phyloP scores from a whole-genome alignment of 768 basidiomycete genomes.

The Boletus edulis region DNA sequence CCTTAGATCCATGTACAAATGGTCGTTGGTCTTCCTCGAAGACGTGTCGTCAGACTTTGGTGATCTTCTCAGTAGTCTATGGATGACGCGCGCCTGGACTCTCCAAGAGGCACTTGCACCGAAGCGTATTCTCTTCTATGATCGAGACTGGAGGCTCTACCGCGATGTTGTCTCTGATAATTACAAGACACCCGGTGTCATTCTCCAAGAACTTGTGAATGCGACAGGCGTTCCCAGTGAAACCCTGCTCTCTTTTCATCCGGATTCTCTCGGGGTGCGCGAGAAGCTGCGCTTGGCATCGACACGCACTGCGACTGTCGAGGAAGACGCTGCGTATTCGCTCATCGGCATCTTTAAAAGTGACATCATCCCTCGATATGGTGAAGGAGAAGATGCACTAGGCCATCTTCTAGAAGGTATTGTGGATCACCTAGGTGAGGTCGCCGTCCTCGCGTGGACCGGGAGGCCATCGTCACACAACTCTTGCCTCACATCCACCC shows the following conservation, averaged over 20 bases:
- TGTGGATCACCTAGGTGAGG: background rate
- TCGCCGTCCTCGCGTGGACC: background rate
- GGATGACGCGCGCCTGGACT: conserved; percentile 1
- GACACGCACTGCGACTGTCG: background rate
- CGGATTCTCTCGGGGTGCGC: background rate
- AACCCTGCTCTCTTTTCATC: background rate
- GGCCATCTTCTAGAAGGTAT: background rate
- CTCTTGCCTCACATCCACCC: background rate
- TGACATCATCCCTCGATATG: background rate
- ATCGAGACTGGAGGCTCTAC: background rate
- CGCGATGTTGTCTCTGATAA: background rate
- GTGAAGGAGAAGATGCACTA: background rate
- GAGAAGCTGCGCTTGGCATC: background rate
- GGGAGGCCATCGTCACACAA: background rate
- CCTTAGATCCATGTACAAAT: background rate
- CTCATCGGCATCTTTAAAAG: background rate
- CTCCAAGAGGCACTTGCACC: background rate
- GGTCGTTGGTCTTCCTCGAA: background rate
- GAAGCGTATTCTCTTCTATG: background rate
- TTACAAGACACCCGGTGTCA: background rate
- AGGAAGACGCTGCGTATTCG: background rate
- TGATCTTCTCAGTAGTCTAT: background rate
- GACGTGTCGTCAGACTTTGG: background rate
- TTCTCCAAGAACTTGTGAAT: background rate
- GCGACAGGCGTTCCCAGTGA: background rate